Evolutionary conservation across 2,329 filamentous ascomycete genomes (phyloP).

Genomic region (Epichloe hybrida): DNA sequence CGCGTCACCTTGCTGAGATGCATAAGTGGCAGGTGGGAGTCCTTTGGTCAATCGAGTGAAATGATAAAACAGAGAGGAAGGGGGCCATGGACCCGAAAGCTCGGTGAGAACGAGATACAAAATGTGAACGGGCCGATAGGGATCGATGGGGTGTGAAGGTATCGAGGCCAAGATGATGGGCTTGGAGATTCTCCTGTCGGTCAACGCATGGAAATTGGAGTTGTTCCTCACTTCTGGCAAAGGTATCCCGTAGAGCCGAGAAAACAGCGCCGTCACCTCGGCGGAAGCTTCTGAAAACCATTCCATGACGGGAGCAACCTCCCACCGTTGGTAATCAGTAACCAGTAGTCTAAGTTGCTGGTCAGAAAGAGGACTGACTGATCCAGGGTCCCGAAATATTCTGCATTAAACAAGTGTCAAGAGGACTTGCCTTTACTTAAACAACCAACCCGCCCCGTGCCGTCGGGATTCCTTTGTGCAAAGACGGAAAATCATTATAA

Average conservation of each 20-base stretch:
- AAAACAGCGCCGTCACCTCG: neutral
- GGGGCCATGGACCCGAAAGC: constrained; percentile 1
- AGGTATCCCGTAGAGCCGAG: neutral
- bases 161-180: constrained; percentile 2
- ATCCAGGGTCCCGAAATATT: too few species aligned
- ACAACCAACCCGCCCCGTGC: neutral
- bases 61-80: constrained; percentile 1
- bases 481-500: too few species aligned
- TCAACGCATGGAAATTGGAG: neutral
- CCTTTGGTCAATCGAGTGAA: neutral
- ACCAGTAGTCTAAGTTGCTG: too few species aligned
- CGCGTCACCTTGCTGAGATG: constrained; percentile 1
- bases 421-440: neutral
- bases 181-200: neutral
- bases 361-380: too few species aligned
- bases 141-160: neutral
- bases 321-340: neutral
- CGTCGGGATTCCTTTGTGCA: neutral
- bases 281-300: neutral
- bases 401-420: neutral
- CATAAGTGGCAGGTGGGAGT: neutral
- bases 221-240: neutral
- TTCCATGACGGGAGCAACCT: neutral
- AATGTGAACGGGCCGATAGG: constrained; percentile 5
- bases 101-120: constrained; percentile 4